Percentiles rank a stretch among this genome's conserved stretches.
Conservation (phyloP, 169 alveolate species). For the Plasmodium yoelii region DNA sequence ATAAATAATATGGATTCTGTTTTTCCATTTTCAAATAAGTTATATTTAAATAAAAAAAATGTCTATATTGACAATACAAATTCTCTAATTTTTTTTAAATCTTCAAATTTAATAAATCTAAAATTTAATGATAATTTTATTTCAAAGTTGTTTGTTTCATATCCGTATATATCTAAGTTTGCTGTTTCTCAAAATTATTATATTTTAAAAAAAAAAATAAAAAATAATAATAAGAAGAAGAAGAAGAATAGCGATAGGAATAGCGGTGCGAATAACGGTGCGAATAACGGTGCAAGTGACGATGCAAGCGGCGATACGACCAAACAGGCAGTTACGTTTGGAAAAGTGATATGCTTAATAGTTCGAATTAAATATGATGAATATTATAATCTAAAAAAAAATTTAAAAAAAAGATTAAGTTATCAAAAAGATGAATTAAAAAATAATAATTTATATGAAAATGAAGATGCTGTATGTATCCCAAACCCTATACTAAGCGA, state of each 20-base stretch:
- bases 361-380: slow-evolving; percentile 57
- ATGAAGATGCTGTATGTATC: slow-evolving; percentile 43
- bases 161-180: slow-evolving; percentile 31
- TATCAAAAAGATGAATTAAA: slow-evolving; percentile 42
- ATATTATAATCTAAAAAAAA: slow-evolving; percentile 45
- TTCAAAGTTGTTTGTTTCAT: slow-evolving; percentile 3
- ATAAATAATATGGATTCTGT: neutral
- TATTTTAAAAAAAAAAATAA: slow-evolving; percentile 21
- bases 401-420: slow-evolving; percentile 26
- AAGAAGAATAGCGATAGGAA: no score
- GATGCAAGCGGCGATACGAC: no score
- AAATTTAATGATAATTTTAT: slow-evolving; percentile 28
- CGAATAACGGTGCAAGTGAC: no score
- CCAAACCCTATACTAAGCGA: slow-evolving; percentile 32
- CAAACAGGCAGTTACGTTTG: slow-evolving; percentile 4
- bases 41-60: slow-evolving; percentile 7
- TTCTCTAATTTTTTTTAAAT: slow-evolving; percentile 3
- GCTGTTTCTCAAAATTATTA: slow-evolving; percentile 28
- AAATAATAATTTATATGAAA: slow-evolving; percentile 21
- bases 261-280: no score
- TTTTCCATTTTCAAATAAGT: neutral
- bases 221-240: neutral
- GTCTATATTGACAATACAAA: neutral
- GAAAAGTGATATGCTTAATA: slow-evolving; percentile 21
- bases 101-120: neutral